Conservation (phyloP, 2,329 filamentous ascomycete species). For the Clonostachys rosea region DNA sequence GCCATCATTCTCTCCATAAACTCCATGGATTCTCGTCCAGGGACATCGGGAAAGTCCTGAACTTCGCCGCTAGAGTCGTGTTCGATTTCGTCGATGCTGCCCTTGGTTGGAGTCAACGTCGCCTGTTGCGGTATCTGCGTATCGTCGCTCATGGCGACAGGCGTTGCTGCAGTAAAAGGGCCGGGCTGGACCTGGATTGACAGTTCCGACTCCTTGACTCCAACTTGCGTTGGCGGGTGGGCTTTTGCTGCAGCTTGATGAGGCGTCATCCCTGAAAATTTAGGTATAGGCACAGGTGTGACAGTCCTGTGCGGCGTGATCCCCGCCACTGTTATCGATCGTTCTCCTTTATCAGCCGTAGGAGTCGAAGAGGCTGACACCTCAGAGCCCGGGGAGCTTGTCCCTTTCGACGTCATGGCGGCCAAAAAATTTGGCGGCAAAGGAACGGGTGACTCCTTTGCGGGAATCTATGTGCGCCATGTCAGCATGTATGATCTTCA, state of each 20-base stretch:
- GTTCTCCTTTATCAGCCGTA: constrained; percentile 1
- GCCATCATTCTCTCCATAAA: constrained; percentile 48
- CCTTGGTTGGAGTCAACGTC: too few relatives aligned
- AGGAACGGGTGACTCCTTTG: constrained; percentile 37
- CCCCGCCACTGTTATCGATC: constrained; percentile 10
- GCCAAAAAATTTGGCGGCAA: constrained; percentile 35
- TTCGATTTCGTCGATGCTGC: too few relatives aligned
- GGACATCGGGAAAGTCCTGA: constrained; percentile 33
- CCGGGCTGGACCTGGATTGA: too few relatives aligned
- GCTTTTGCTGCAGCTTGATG: constrained; percentile 3
- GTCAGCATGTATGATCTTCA: background rate
- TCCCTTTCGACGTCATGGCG: constrained; percentile 25
- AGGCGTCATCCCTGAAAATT: constrained; percentile 4
- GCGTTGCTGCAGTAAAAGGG: too few relatives aligned
- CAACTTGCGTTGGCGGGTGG: too few relatives aligned
- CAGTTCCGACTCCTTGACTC: too few relatives aligned
- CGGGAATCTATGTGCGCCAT: background rate
- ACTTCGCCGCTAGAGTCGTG: background rate
- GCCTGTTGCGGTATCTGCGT: too few relatives aligned
- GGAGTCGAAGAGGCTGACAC: background rate
- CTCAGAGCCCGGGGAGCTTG: constrained; percentile 5
- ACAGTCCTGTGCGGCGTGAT: background rate
- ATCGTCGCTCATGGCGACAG: too few relatives aligned
- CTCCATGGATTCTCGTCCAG: constrained; percentile 36
- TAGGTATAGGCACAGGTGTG: constrained; percentile 17